A percentile compares a stretch with the other conserved stretches of the same genome.
Conservation (phyloP, 768 basidiomycete species). For the Suillus alpinus region DNA sequence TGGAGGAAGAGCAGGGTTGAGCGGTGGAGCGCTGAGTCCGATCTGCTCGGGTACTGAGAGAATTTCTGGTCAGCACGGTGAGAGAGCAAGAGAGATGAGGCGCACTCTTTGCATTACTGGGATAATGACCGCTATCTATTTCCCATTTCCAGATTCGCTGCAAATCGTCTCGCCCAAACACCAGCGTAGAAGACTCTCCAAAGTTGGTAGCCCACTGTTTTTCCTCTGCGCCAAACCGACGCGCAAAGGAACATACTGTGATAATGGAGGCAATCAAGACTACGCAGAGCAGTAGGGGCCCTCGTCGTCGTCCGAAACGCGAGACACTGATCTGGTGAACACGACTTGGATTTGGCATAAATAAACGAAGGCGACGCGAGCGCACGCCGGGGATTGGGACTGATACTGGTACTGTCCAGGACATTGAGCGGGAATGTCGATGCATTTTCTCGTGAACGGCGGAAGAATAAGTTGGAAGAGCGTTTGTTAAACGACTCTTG, state of each 20-base stretch:
- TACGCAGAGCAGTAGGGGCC: slow-evolving; percentile 50
- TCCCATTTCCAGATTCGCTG: slow-evolving; percentile 97
- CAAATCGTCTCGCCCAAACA: slow-evolving; percentile 75
- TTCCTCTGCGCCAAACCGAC: slow-evolving; percentile 57
- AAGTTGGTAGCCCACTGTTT: slow-evolving; percentile 63
- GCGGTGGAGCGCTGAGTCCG: slow-evolving; percentile 49
- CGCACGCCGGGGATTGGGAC: slow-evolving; percentile 60
- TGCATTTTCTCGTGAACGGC: slow-evolving; percentile 67
- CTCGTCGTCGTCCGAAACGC: slow-evolving; percentile 59
- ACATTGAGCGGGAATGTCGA: slow-evolving; percentile 40
- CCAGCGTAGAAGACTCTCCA: slow-evolving; percentile 65
- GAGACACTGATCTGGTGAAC: slow-evolving; percentile 54
- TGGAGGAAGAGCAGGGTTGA: slow-evolving; percentile 76
- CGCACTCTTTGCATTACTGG: slow-evolving; percentile 75
- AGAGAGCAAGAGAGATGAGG: slow-evolving; percentile 14
- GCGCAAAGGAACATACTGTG: slow-evolving; percentile 56
- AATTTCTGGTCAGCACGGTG: slow-evolving; percentile 1
- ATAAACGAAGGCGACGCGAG: slow-evolving; percentile 53
- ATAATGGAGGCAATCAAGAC: slow-evolving; percentile 47
- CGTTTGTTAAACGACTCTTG: slow-evolving; percentile 40
- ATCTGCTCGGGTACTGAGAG: slow-evolving; percentile 68
- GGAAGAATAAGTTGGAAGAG: slow-evolving; percentile 49
- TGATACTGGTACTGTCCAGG: slow-evolving; percentile 61
- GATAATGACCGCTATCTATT: slow-evolving; percentile 90
- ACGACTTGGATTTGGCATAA: slow-evolving; percentile 58